phyloP scores from a whole-genome alignment of 2,329 filamentous ascomycete genomes.

The Pseudovirgaria hyperparasitica region DNA sequence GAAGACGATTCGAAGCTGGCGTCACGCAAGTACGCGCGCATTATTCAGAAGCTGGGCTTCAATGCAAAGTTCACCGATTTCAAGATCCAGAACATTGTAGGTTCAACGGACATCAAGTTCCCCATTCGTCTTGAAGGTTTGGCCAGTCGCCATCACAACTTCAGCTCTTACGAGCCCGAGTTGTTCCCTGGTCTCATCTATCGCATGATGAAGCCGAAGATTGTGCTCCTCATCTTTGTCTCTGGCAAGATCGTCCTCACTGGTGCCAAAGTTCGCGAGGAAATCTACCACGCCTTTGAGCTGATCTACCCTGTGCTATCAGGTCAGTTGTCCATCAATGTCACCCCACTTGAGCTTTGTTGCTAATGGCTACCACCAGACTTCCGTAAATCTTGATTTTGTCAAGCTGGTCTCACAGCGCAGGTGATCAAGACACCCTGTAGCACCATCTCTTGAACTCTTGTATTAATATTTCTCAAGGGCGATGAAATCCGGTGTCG shows the following conservation, averaged over 20 bases:
- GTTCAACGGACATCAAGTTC: constrained; percentile 98
- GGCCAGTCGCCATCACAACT: constrained; percentile 95
- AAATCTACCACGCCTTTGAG: constrained; percentile 49
- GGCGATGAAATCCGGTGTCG: background rate
- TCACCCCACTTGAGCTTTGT: constrained; percentile 13
- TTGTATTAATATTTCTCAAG: constrained; percentile 3
- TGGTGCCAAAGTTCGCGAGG: constrained; percentile 92
- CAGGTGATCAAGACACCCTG: constrained; percentile 2
- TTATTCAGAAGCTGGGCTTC: constrained; percentile 99
- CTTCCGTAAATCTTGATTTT: constrained; percentile 47
- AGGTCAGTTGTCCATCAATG: constrained; percentile 40
- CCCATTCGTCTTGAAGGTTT: constrained; percentile 93
- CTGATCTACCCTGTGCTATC: constrained; percentile 87
- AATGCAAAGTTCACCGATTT: constrained; percentile 99
- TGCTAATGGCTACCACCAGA: constrained; percentile 30
- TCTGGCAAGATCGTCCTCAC: constrained; percentile 97
- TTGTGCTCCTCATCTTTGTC: constrained; percentile 94
- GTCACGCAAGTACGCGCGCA: constrained; percentile 92
- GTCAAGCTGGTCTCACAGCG: constrained; percentile 1
- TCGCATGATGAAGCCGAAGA: constrained; percentile 99
- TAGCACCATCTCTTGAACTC: constrained; percentile 1
- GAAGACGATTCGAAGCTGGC: constrained; percentile 97
- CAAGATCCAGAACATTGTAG: constrained; percentile 98
- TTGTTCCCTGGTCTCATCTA: constrained; percentile 99
- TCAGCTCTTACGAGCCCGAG: constrained; percentile 97